Percentiles rank a stretch among this genome's conserved stretches.
phyloP scores from a whole-genome alignment of 106 monocot species.

The Dendrobium nobile region DNA sequence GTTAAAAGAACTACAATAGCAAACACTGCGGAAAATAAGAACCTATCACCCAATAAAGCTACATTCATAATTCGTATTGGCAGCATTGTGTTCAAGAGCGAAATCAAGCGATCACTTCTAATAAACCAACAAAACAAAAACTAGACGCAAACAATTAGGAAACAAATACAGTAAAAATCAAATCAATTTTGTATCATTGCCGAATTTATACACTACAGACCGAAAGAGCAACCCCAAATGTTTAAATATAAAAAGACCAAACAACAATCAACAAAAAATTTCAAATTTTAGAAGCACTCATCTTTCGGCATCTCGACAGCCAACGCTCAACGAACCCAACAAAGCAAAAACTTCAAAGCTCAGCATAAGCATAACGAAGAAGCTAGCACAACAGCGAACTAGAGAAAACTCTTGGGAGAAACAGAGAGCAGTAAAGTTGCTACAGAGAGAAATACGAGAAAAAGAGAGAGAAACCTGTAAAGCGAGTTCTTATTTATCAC shows the following conservation, averaged over 20 bases:
- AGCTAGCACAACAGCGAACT: too few relatives aligned
- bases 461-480: not conserved
- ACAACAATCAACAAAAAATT: too few relatives aligned
- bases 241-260: not conserved
- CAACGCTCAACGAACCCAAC: too few relatives aligned
- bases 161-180: not conserved
- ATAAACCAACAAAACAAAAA: not conserved
- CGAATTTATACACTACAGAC: not conserved
- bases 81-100: not conserved
- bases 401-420: not conserved
- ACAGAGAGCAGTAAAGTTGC: not conserved
- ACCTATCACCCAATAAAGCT: too few relatives aligned
- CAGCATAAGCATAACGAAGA: too few relatives aligned
- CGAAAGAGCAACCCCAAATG: not conserved
- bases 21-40: not conserved
- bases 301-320: too few relatives aligned
- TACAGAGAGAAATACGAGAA: not conserved
- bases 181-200: not conserved
- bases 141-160: too few relatives aligned
- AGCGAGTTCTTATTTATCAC: constrained; percentile 2
- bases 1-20: not conserved
- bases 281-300: too few relatives aligned
- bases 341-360: too few relatives aligned
- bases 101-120: not conserved
- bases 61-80: not conserved